These are phyloP conservation scores for Santalum album DNA, from an alignment of 164 flowering plant species.

Conservation along the genomic window DNA sequence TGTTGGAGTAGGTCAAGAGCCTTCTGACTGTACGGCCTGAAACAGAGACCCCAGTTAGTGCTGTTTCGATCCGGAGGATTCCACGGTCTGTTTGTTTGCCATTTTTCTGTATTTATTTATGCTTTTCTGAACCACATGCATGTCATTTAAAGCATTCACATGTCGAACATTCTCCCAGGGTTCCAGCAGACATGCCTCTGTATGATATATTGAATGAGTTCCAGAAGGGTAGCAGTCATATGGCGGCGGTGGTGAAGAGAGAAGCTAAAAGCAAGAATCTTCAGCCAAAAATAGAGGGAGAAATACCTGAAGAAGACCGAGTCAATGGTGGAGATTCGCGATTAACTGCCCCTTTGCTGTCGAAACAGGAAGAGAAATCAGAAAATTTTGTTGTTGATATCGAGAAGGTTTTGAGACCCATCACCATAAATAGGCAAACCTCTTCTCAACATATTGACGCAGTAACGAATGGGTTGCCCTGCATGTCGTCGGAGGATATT, in stretches of 20 bases:
- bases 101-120: background rate
- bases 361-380: slow-evolving; percentile 30
- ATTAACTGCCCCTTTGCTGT: slow-evolving; percentile 50
- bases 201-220: slow-evolving; percentile 96
- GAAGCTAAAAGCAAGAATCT: slow-evolving; percentile 38
- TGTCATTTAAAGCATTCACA: slow-evolving; percentile 2
- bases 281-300: slow-evolving; percentile 29
- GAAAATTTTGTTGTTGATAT: slow-evolving; percentile 50
- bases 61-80: slow-evolving; percentile 93
- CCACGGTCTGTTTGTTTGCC: slow-evolving; percentile 53
- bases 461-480: slow-evolving; percentile 23
- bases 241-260: slow-evolving; percentile 96
- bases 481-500: slow-evolving; percentile 41
- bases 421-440: slow-evolving; percentile 10
- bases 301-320: slow-evolving; percentile 29
- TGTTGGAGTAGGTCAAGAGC: slow-evolving; percentile 67
- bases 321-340: slow-evolving; percentile 19
- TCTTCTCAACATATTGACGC: slow-evolving; percentile 23
- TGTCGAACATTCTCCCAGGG: slow-evolving; percentile 37
- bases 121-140: background rate
- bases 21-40: slow-evolving; percentile 95
- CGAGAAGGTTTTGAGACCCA: slow-evolving; percentile 32
- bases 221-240: slow-evolving; percentile 97
- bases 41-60: slow-evolving; percentile 97
- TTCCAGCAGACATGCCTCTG: slow-evolving; percentile 95